Percentiles rank a stretch among this genome's conserved stretches.
phyloP scores from a whole-genome alignment of 1,284 basidiomycete species.

The Trichosporon ovoides region DNA sequence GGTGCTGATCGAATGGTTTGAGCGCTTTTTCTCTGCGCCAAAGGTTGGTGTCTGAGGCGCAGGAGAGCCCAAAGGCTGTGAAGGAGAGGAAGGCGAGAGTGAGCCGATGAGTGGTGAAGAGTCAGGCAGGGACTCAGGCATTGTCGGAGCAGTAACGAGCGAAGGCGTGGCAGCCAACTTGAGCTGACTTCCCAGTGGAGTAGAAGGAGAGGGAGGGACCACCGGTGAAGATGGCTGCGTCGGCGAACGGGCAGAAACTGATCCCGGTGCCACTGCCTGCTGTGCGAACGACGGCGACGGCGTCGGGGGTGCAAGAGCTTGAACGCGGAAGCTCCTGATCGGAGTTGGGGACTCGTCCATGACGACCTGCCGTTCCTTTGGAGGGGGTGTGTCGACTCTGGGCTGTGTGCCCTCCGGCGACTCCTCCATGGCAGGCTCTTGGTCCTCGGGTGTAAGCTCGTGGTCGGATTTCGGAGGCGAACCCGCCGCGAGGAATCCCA shows the following conservation, averaged over 20 bases:
- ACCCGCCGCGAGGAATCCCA: background rate
- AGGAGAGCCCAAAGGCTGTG: background rate
- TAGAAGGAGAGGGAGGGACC: background rate
- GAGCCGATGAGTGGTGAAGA: constrained; percentile 2
- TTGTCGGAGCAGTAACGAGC: background rate
- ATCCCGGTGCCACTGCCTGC: background rate
- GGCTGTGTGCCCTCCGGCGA: background rate
- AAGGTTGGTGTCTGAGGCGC: background rate
- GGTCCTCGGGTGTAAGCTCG: background rate
- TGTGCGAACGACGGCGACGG: background rate
- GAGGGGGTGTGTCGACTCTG: background rate
- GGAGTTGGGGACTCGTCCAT: constrained; percentile 24
- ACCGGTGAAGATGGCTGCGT: background rate
- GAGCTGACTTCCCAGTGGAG: background rate
- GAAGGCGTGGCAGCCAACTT: background rate
- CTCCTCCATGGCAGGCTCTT: constrained; percentile 3
- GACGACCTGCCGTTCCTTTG: constrained; percentile 5
- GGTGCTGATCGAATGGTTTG: background rate
- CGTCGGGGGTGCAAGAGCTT: constrained; percentile 12
- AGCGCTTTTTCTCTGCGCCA: background rate
- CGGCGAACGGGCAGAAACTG: background rate
- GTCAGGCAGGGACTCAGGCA: background rate
- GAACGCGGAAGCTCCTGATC: constrained; percentile 10
- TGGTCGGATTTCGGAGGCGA: background rate
- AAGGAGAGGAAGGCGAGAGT: background rate